A percentile compares a stretch with the other conserved stretches of the same genome.
phyloP scores from a whole-genome alignment of 2,329 filamentous ascomycete genomes.

The Colletotrichum australisinense region DNA sequence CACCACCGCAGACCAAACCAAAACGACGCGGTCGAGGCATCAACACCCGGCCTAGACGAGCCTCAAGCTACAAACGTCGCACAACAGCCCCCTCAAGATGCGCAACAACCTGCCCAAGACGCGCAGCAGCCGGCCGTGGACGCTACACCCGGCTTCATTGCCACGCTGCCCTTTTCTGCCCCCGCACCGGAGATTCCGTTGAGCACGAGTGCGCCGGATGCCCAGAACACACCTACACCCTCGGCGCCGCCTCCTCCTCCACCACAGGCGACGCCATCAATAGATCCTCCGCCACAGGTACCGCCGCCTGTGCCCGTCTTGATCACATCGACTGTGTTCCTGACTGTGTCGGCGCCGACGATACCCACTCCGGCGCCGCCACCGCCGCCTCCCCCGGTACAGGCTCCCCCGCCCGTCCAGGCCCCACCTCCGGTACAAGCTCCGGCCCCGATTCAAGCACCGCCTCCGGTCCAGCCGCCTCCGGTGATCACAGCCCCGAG shows the following conservation, averaged over 20 bases:
- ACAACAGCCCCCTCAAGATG: conserved; percentile 3
- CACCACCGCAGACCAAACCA: conserved; percentile 17
- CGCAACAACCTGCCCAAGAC: not conserved
- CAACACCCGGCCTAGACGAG: not conserved
- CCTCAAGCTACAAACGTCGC: not conserved
- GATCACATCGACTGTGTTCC: not conserved
- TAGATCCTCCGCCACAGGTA: not conserved
- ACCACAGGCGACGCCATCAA: not conserved
- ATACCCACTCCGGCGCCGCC: not conserved
- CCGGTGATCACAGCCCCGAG: not conserved
- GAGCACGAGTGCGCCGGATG: not conserved
- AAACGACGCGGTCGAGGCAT: not conserved
- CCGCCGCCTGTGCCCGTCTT: not conserved
- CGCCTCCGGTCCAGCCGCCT: not conserved
- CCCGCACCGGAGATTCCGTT: not conserved
- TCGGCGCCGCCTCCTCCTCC: not conserved
- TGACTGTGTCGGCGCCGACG: not conserved
- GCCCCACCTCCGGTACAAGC: not conserved
- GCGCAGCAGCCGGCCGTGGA: conserved; percentile 2
- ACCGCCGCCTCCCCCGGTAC: not conserved
- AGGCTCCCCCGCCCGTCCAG: not conserved
- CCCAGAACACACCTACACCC: not conserved
- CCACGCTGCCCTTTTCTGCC: conserved; percentile 19
- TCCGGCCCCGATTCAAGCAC: not conserved
- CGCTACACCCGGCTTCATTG: conserved; percentile 15